Conservation (phyloP, 2,329 filamentous ascomycete genomes). For the Aspergillus persii region DNA sequence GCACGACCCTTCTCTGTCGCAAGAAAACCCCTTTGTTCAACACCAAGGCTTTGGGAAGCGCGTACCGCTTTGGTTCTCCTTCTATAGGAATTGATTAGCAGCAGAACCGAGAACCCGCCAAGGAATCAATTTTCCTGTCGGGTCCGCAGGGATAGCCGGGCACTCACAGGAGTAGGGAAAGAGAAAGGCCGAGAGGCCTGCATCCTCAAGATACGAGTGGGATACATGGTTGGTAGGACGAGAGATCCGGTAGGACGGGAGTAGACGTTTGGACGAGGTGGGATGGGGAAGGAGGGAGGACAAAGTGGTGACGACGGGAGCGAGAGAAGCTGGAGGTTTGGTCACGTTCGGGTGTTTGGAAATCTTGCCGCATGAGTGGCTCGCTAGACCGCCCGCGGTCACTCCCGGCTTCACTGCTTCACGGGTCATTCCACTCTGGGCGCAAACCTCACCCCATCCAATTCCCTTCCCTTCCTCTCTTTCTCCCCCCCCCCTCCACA, state of each 20-base stretch:
- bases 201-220: slow-evolving; percentile 65
- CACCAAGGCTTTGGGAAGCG: slow-evolving; percentile 7
- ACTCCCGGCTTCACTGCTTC: slow-evolving; percentile 37
- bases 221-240: slow-evolving; percentile 56
- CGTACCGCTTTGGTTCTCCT: slow-evolving; percentile 64
- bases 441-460: slow-evolving; percentile 30
- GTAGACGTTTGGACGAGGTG: slow-evolving; percentile 18
- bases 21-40: slow-evolving; percentile 8
- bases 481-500: slow-evolving; percentile 17
- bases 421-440: slow-evolving; percentile 30
- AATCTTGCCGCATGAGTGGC: slow-evolving; percentile 34
- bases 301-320: slow-evolving; percentile 24
- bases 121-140: slow-evolving; percentile 20
- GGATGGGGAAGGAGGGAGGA: slow-evolving; percentile 13
- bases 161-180: slow-evolving; percentile 68
- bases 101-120: slow-evolving; percentile 20
- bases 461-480: slow-evolving; percentile 23
- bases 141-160: slow-evolving; percentile 8
- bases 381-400: slow-evolving; percentile 41
- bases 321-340: slow-evolving; percentile 12
- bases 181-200: slow-evolving; percentile 47
- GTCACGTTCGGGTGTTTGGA: slow-evolving; percentile 36
- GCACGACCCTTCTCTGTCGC: slow-evolving; percentile 6
- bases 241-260: slow-evolving; percentile 18
- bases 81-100: slow-evolving; percentile 51